Evolutionary conservation across 2,329 filamentous ascomycete species (phyloP).

Genomic region (Didymella pinodella): DNA sequence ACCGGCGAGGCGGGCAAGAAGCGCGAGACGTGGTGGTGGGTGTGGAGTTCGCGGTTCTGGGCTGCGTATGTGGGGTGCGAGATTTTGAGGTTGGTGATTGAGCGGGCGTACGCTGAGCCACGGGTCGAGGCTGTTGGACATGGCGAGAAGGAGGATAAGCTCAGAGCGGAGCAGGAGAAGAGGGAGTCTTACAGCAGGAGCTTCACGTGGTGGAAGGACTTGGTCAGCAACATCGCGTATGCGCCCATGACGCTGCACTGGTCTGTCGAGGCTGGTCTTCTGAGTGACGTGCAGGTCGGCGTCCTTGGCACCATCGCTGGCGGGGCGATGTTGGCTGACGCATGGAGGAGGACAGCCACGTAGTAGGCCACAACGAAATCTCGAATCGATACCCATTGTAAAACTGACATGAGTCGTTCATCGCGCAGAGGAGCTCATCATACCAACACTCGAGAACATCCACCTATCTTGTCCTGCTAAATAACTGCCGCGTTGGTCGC

Average conservation of each 20-base stretch:
- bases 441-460: no score
- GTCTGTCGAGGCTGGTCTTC: constrained; percentile 66
- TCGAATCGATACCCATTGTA: background rate
- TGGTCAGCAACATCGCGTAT: constrained; percentile 77
- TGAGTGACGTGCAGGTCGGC: constrained; percentile 67
- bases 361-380: constrained; percentile 16
- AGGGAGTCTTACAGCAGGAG: constrained; percentile 43
- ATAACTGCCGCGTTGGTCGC: no score
- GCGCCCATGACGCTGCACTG: constrained; percentile 85
- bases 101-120: constrained; percentile 44
- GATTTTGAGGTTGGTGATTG: constrained; percentile 66
- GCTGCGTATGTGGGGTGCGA: constrained; percentile 79
- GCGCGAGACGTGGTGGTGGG: constrained; percentile 67
- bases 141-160: constrained; percentile 59
- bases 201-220: constrained; percentile 68
- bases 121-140: constrained; percentile 46
- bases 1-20: constrained; percentile 54
- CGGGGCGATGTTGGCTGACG: constrained; percentile 54
- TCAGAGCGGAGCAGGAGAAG: constrained; percentile 38
- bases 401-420: no score
- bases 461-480: no score
- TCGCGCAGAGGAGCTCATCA: no score
- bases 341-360: constrained; percentile 53
- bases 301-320: constrained; percentile 63
- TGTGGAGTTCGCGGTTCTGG: constrained; percentile 84